A percentile compares a stretch with the other conserved stretches of the same genome.
Conservation (phyloP, 2,329 filamentous ascomycete genomes). For the Alternaria brassicicola region DNA sequence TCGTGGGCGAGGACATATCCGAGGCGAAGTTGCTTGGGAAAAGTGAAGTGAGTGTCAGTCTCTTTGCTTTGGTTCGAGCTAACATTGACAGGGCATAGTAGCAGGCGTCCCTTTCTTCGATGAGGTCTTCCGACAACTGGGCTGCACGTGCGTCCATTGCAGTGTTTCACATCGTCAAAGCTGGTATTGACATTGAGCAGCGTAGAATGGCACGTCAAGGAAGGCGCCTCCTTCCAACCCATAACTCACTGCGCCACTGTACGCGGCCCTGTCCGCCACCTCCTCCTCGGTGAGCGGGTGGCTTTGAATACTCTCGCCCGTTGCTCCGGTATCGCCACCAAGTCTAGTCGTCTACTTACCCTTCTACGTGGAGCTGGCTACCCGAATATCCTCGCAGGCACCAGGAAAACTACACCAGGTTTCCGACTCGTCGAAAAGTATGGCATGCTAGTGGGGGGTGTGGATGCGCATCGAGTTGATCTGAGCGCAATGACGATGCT, state of each 20-base stretch:
- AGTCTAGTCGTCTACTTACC: conserved; percentile 56
- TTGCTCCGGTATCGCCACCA: conserved; percentile 88
- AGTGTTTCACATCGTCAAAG: background rate
- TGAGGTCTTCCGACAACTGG: conserved; percentile 88
- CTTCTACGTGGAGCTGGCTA: conserved; percentile 70
- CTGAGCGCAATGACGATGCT: conserved; percentile 93
- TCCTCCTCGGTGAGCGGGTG: conserved; percentile 91
- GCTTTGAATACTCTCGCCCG: conserved; percentile 88
- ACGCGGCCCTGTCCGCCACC: conserved; percentile 77
- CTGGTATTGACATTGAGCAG: conserved; percentile 36
- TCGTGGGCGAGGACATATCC: conserved; percentile 73
- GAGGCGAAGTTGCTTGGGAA: conserved; percentile 63
- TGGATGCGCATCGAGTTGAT: conserved; percentile 90
- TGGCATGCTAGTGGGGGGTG: conserved; percentile 92
- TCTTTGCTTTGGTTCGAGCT: background rate
- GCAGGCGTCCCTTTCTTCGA: conserved; percentile 95
- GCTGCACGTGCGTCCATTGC: conserved; percentile 67
- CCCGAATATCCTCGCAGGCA: conserved; percentile 84
- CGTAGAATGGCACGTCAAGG: conserved; percentile 84
- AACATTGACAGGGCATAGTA: conserved; percentile 67
- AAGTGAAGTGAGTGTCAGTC: conserved; percentile 52
- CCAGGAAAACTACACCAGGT: conserved; percentile 94
- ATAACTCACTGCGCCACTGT: conserved; percentile 77
- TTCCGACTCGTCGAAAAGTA: conserved; percentile 98
- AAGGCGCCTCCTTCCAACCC: conserved; percentile 71